Evolutionary conservation across 495 filamentous ascomycete species (phyloP), one percentile per base, ranked within the genome.

Genomic region (Hypoxylon lienhwacheense): DNA sequence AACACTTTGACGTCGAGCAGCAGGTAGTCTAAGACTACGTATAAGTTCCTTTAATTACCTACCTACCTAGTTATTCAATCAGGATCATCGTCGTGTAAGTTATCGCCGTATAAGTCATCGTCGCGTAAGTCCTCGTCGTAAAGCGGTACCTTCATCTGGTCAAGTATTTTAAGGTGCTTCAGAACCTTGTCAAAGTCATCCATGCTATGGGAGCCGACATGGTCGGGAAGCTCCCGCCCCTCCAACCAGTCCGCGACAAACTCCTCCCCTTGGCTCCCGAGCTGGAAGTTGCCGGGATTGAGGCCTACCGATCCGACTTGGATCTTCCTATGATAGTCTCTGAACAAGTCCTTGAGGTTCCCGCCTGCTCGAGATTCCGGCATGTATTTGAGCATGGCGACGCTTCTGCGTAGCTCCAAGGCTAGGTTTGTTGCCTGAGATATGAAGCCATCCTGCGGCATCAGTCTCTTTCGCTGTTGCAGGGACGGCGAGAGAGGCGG

Each of bases 361-460:
- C 61, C 43, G 24, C 70, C 65, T 55, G 65, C 63, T 37, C 47
- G 41, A 44, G 25, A 43, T 34, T 63, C 55, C 42, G 63, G 53
- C 37, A 58, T 53, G 1, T 70, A 47, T 57, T 75, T 72, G 4
- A 65, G 1, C 59, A 57, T 67, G 21, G 62, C 48, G n/a, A 75
- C 40, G 39, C 73, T 74, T 5, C 68, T 55, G 28, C 64, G 40
- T 72, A 77, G 73, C 35, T 66, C 22, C 7, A 16, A 19, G 1
- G 65, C 69, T 2, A 77, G 55, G 20, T 68, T 64, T n/a, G 32
- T 8, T 0, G 75, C 70, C 42, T 77, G 75, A 0, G 50, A 17
- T 8, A 29, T 24, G 49, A 75, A 76, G 43, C 22, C 67, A 53
- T 77, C 55, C 32, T 51, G 49, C n/a, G 34, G 24, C 17, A 28